Conservation (phyloP, 2,329 filamentous ascomycete species). For the Beauveria sp. region DNA sequence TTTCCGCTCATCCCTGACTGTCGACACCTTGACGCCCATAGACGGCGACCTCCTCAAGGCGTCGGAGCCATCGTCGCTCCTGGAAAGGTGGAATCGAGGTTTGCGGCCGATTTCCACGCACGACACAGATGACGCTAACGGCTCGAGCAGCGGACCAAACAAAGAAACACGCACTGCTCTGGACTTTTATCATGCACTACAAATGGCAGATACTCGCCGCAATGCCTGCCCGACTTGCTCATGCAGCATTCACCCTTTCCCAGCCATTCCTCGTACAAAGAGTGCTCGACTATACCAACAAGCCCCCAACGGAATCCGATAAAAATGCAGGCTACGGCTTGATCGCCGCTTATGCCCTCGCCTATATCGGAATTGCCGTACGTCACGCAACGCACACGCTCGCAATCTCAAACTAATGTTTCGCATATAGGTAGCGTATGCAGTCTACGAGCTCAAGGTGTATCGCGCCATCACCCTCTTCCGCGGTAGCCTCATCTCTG, state of each 20-base stretch:
- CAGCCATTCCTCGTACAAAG: slow-evolving; percentile 36
- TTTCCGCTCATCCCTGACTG: slow-evolving; percentile 18
- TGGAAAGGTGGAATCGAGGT: slow-evolving; percentile 14
- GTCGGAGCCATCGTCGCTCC: slow-evolving; percentile 12
- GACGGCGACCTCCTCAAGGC: slow-evolving; percentile 15
- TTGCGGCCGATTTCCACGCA: neutral
- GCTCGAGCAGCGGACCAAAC: slow-evolving; percentile 14
- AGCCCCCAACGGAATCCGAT: slow-evolving; percentile 17
- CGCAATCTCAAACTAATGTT: neutral
- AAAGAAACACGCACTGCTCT: slow-evolving; percentile 17
- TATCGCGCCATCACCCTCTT: slow-evolving; percentile 27
- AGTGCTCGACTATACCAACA: slow-evolving; percentile 23
- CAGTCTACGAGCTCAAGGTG: slow-evolving; percentile 24
- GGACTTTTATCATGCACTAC: slow-evolving; percentile 19
- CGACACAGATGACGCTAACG: neutral
- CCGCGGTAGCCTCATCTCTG: slow-evolving; percentile 29
- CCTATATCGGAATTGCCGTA: slow-evolving; percentile 34
- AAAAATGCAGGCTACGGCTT: slow-evolving; percentile 28
- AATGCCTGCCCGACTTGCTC: slow-evolving; percentile 28
- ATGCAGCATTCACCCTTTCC: slow-evolving; percentile 31
- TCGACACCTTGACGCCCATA: slow-evolving; percentile 14
- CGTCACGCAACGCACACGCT: slow-evolving; percentile 3
- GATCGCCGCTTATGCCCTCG: slow-evolving; percentile 29
- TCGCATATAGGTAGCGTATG: neutral
- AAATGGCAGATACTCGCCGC: slow-evolving; percentile 22